These are phyloP conservation scores for Acer yangbiense DNA, from an alignment of 345 rosid genomes.

Conservation along the genomic window DNA sequence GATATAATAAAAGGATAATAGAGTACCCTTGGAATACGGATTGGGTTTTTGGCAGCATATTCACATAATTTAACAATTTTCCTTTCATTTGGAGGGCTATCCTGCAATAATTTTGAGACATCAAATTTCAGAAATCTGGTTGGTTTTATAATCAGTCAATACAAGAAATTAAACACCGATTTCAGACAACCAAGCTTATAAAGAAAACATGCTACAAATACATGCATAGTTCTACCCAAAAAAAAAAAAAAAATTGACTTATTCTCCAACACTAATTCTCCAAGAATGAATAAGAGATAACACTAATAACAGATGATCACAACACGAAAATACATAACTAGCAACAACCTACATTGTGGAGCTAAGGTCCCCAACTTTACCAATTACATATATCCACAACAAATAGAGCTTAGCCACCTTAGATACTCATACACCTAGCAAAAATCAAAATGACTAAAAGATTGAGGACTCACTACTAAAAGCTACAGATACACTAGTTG, in stretches of 20 bases:
- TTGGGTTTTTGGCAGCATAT: slow-evolving; percentile 89
- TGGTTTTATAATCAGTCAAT: neutral
- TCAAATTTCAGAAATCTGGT: slow-evolving; percentile 1
- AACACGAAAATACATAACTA: neutral
- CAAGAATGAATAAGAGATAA: neutral
- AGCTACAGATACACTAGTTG: neutral
- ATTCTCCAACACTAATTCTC: neutral
- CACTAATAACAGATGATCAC: neutral
- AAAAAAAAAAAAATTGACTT: neutral
- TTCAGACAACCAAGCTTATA: neutral
- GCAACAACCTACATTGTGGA: neutral
- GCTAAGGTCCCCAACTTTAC: slow-evolving; percentile 1
- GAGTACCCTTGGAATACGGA: slow-evolving; percentile 84
- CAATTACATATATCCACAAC: neutral
- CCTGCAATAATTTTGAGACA: slow-evolving; percentile 41
- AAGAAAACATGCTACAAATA: neutral
- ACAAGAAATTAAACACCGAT: neutral
- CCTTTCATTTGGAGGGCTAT: slow-evolving; percentile 74
- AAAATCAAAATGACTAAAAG: neutral
- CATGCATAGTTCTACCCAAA: neutral
- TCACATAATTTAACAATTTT: slow-evolving; percentile 85
- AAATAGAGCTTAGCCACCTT: neutral
- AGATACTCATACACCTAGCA: neutral
- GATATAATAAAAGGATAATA: neutral
- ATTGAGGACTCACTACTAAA: neutral